Percentiles rank a stretch among this genome's conserved stretches.
These are phyloP conservation scores for Ascochyta lentis DNA, from an alignment of 2,329 filamentous ascomycete species.

Conservation along the genomic window DNA sequence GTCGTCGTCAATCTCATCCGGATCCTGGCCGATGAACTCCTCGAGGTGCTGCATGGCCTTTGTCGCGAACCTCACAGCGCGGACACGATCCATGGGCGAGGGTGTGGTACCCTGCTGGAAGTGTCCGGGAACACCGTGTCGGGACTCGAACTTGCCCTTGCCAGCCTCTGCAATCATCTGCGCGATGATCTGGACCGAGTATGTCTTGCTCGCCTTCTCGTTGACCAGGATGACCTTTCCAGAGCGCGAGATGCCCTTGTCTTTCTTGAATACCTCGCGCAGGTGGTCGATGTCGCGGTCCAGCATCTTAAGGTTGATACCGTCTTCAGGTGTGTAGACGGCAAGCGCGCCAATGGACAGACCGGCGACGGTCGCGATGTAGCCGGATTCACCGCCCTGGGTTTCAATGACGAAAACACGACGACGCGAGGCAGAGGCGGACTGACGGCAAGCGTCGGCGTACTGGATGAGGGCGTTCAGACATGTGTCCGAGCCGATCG, in stretches of 20 bases:
- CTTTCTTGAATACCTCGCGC: conserved; percentile 81
- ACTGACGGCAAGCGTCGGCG: conserved; percentile 97
- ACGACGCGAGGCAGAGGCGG: conserved; percentile 88
- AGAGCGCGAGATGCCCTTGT: conserved; percentile 86
- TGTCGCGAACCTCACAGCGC: conserved; percentile 89
- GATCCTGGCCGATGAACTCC: conserved; percentile 68
- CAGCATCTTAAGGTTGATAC: conserved; percentile 91
- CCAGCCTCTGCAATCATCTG: conserved; percentile 96
- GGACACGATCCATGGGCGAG: conserved; percentile 93
- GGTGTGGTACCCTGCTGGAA: conserved; percentile 58
- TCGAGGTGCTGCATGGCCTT: conserved; percentile 95
- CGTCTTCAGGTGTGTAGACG: conserved; percentile 97
- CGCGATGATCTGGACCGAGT: conserved; percentile 90
- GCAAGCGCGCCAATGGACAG: conserved; percentile 90
- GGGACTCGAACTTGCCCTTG: conserved; percentile 87
- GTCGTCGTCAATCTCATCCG: conserved; percentile 74
- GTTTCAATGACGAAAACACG: conserved; percentile 98
- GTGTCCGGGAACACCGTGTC: conserved; percentile 69
- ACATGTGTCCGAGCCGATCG: conserved; percentile 93
- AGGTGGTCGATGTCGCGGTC: conserved; percentile 88
- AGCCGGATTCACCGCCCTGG: conserved; percentile 92
- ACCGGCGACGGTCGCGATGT: conserved; percentile 88
- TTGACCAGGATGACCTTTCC: conserved; percentile 97
- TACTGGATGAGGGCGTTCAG: conserved; percentile 94
- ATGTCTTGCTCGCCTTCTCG: conserved; percentile 88